Percentiles rank a stretch among this genome's conserved stretches.
Evolutionary conservation across 495 filamentous ascomycete species (phyloP).

Genomic region (Neurospora sp.): DNA sequence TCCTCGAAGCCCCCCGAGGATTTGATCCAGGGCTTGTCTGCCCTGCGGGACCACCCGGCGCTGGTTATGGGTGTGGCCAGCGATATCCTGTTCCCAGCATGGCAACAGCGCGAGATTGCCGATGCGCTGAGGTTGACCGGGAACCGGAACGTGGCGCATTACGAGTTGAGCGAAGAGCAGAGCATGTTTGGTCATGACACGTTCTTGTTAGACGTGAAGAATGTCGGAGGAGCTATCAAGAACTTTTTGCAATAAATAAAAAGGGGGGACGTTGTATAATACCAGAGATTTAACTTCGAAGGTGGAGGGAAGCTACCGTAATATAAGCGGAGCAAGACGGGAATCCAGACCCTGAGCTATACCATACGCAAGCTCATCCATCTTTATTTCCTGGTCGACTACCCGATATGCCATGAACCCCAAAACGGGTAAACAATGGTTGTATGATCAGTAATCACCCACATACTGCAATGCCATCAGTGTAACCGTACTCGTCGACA

Average conservation of each 20-base stretch:
- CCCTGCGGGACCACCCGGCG: constrained; percentile 63
- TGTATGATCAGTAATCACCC: background rate
- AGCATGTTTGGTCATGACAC: constrained; percentile 96
- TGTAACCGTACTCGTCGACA: background rate
- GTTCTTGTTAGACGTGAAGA: constrained; percentile 84
- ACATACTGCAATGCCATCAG: background rate
- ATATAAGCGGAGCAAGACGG: background rate
- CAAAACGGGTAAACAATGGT: background rate
- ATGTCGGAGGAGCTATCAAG: constrained; percentile 75
- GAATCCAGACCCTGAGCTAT: background rate
- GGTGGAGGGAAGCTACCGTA: background rate
- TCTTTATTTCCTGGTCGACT: background rate
- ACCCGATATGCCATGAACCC: background rate
- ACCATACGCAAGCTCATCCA: background rate
- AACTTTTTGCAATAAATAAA: constrained; percentile 53
- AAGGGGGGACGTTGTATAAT: background rate
- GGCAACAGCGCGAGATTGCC: constrained; percentile 95
- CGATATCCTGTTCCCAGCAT: constrained; percentile 95
- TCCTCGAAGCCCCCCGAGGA: constrained; percentile 53
- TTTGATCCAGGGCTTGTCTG: constrained; percentile 62
- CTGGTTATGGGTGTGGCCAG: constrained; percentile 91
- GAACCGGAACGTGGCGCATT: constrained; percentile 70
- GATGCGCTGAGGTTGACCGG: constrained; percentile 67
- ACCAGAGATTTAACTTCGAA: background rate
- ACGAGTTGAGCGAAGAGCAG: constrained; percentile 84